Base-by-base conservation (phyloP, 495 filamentous ascomycete genomes). In the Cryomyces minteri region DNA sequence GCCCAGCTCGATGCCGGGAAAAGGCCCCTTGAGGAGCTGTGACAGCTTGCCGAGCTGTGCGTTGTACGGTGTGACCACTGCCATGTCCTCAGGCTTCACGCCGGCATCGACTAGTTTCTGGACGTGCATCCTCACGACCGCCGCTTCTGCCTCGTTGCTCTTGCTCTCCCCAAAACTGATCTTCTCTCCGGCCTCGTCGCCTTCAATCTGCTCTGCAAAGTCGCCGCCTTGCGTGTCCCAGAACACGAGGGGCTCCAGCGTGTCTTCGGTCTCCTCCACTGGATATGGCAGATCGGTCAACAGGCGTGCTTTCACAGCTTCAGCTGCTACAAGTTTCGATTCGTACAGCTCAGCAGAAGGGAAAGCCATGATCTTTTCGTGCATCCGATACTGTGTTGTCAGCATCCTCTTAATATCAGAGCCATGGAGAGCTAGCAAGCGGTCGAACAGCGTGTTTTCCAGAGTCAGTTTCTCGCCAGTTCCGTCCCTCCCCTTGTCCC, bases 341-440 rank as follows among this genome's bases (percentile, higher is more conserved):
- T 84, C 80, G 66, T 99, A 99, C 18, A 99, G 71, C 58, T 86
- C 80, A 43, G 78, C 68, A 0, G 88, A 95, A 0, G 92, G 88
- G 58, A 95, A 96, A 34, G 72, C 67, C 90, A 95, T 96, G 56
- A 99, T 96, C 42, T 68, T 71, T 54, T 84, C 79, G 60, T 99
- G 88, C 90, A 99, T 99, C 6, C 90, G 83, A 61, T 99, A 99
- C 65, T 99, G 90, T 2, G 84, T 94, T n/a, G 84, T 95, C 8
- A 96, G 71, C 80, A 95, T 90, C 28, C 81, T 68, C 66, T 96
- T 99, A 61, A 99, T 84, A 0, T 62, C 66, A 4, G 77, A 61
- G 1, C 90, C 92, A 56, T 99, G 84, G 3, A 95, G 66, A 5
- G 67, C 68, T 14, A 99, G 69, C 14, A 99, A 67, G 28, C 90